Percentiles rank a stretch among this genome's conserved stretches.
phyloP scores from a whole-genome alignment of 108 stramenopile genomes.

The Cylindrotheca fusiformis region DNA sequence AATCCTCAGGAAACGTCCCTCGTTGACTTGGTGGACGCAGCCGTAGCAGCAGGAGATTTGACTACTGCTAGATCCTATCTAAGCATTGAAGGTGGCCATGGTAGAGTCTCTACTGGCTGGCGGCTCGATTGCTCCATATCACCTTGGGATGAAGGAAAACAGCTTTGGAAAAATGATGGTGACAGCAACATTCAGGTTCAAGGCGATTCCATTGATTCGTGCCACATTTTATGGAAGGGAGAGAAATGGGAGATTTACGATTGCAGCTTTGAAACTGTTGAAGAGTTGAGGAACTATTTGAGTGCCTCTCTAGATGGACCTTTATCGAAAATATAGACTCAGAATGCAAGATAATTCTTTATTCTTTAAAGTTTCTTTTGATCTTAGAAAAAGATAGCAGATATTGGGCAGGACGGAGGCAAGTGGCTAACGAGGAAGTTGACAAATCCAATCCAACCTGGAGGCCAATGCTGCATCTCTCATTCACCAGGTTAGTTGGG shows the following conservation, averaged over 20 bases:
- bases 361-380: too few relatives aligned
- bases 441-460: too few relatives aligned
- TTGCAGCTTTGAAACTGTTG: conserved; percentile 30
- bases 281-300: conserved; percentile 10
- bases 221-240: conserved; percentile 33
- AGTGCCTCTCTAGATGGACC: background rate
- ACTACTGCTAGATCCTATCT: conserved; percentile 51
- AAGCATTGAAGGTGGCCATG: conserved; percentile 74
- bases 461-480: too few relatives aligned
- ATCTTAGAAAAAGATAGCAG: too few relatives aligned
- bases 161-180: conserved; percentile 15
- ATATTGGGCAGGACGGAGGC: too few relatives aligned
- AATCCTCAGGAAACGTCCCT: conserved; percentile 17
- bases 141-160: conserved; percentile 65
- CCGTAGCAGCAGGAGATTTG: conserved; percentile 59
- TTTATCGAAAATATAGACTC: background rate
- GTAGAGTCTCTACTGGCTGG: conserved; percentile 67
- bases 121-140: conserved; percentile 69
- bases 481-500: too few relatives aligned
- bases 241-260: conserved; percentile 51
- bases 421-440: too few relatives aligned
- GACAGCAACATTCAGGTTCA: conserved; percentile 12
- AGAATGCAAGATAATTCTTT: background rate
- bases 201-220: conserved; percentile 31
- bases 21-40: conserved; percentile 63